A percentile compares a stretch with the other conserved stretches of the same genome.
These are phyloP conservation scores for Gillenia trifoliata DNA, from an alignment of 306 rosid species.

Conservation along the genomic window DNA sequence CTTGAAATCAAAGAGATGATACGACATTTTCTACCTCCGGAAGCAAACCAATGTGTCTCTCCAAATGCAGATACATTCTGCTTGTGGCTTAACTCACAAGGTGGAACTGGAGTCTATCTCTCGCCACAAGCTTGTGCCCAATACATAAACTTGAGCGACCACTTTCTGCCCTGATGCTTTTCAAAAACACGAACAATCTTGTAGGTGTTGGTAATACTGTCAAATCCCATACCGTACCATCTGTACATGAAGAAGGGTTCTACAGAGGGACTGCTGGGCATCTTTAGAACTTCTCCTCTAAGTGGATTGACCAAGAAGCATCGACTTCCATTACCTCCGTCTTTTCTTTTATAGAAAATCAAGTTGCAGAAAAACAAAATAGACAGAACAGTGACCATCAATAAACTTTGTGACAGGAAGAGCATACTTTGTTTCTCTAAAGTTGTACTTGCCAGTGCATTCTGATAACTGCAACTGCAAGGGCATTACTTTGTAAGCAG, in stretches of 20 bases:
- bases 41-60: not conserved
- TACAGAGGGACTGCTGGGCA: too few relatives aligned
- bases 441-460: not conserved
- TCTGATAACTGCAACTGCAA: not conserved
- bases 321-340: not conserved
- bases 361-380: not conserved
- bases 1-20: too few relatives aligned
- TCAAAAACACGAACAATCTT: not conserved
- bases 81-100: not conserved
- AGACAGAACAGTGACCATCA: not conserved
- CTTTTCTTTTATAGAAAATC: not conserved
- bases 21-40: not conserved
- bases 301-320: not conserved
- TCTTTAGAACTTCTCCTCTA: too few relatives aligned
- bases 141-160: not conserved
- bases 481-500: not conserved
- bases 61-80: not conserved
- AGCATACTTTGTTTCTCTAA: not conserved
- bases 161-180: too few relatives aligned
- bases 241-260: too few relatives aligned
- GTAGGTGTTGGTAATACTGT: not conserved
- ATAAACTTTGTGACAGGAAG: not conserved
- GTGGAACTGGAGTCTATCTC: conserved; percentile 2
- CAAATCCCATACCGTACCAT: conserved; percentile 3
- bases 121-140: not conserved